Evolutionary conservation across 2,329 filamentous ascomycete species (phyloP).

Genomic region (Sporothrix brunneoviolacea): DNA sequence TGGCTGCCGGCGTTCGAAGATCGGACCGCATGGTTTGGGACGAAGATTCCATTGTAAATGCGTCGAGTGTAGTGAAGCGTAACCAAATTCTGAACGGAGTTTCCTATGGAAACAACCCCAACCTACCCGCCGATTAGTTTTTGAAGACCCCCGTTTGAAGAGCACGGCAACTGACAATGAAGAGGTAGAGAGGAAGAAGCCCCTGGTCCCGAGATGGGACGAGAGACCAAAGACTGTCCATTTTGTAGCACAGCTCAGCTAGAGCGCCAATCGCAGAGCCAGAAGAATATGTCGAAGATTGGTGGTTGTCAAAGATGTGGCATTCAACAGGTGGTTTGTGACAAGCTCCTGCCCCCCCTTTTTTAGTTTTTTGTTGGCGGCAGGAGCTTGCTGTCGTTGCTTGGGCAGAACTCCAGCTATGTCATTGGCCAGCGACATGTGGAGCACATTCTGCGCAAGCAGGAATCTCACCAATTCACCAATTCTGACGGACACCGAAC

Average conservation of each 20-base stretch:
- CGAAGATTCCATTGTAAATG: constrained; percentile 67
- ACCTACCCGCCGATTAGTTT: too few relatives aligned
- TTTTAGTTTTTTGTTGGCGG: background rate
- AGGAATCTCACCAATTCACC: too few relatives aligned
- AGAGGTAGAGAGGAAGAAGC: constrained; percentile 52
- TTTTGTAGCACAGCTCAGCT: constrained; percentile 18
- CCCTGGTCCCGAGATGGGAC: constrained; percentile 45
- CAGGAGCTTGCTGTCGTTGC: background rate
- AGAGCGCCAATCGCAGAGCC: too few relatives aligned
- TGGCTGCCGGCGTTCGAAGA: constrained; percentile 24
- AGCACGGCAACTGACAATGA: constrained; percentile 37
- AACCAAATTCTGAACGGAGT: constrained; percentile 75
- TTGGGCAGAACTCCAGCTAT: background rate
- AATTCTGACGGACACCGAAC: too few relatives aligned
- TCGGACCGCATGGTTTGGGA: constrained; percentile 42
- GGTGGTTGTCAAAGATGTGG: too few relatives aligned
- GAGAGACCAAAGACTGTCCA: constrained; percentile 40
- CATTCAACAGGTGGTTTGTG: too few relatives aligned
- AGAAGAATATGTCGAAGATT: too few relatives aligned
- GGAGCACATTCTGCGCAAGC: too few relatives aligned
- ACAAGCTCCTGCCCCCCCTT: too few relatives aligned
- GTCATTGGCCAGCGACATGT: background rate
- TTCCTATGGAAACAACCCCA: constrained; percentile 73
- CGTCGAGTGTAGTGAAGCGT: constrained; percentile 78
- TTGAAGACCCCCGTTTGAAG: background rate